Evolutionary conservation across 257 asterid genomes (phyloP).

Genomic region (Orobanche coerulescens): DNA sequence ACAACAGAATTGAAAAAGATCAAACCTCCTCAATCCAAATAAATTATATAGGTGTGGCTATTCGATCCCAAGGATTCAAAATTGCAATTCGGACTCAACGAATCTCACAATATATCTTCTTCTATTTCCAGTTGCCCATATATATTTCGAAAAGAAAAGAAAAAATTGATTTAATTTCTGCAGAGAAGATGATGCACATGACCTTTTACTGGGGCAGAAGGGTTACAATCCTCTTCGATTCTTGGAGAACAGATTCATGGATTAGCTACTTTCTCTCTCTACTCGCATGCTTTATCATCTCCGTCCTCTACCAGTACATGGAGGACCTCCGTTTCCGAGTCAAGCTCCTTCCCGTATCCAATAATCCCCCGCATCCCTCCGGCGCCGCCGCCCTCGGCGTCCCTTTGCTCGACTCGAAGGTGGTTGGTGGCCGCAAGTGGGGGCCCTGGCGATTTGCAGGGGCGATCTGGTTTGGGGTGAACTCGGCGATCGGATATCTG

Average conservation of each 20-base stretch:
- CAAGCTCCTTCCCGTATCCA: constrained; percentile 32
- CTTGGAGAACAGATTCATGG: constrained; percentile 83
- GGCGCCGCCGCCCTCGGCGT: constrained; percentile 17
- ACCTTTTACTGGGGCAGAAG: constrained; percentile 86
- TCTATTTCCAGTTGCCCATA: no score
- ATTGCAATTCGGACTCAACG: not conserved
- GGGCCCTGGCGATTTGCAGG: constrained; percentile 34
- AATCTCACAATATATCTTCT: not conserved
- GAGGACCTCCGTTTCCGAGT: constrained; percentile 77
- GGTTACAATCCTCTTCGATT: constrained; percentile 80
- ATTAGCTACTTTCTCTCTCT: constrained; percentile 54
- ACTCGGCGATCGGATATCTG: constrained; percentile 73
- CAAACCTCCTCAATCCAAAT: no score
- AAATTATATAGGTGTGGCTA: no score
- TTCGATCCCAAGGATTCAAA: constrained; percentile 16
- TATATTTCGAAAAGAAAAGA: not conserved
- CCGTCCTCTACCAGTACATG: constrained; percentile 73
- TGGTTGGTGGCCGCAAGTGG: constrained; percentile 18
- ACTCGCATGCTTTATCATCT: constrained; percentile 45
- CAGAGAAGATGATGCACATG: constrained; percentile 89
- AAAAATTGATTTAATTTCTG: not conserved
- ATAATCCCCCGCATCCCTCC: constrained; percentile 3
- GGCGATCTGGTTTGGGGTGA: constrained; percentile 52
- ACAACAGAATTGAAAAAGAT: no score
- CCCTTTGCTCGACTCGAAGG: constrained; percentile 40